phyloP scores from a whole-genome alignment of 208 protist species.

The Trypanosoma rangeli region DNA sequence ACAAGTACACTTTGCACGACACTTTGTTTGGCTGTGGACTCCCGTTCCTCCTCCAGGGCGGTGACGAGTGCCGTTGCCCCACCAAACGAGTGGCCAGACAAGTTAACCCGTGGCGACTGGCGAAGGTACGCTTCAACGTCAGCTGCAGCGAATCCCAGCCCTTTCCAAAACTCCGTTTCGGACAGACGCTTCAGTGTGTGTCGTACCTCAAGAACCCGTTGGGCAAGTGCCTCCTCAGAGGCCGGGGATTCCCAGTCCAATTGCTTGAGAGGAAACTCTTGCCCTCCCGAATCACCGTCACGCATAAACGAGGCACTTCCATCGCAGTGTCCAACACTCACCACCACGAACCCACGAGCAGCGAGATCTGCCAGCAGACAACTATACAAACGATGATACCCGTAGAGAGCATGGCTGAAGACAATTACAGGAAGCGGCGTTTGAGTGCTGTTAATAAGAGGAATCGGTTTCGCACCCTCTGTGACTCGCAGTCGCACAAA shows the following conservation, averaged over 20 bases:
- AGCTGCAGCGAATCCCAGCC: conserved; percentile 29
- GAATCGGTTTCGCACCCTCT: conserved; percentile 21
- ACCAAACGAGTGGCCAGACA: conserved; percentile 86
- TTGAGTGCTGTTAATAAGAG: conserved; percentile 40
- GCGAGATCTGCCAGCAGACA: conserved; percentile 68
- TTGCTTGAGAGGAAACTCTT: conserved; percentile 33
- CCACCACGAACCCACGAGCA: conserved; percentile 66
- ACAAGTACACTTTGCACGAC: conserved; percentile 35
- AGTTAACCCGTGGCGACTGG: conserved; percentile 26
- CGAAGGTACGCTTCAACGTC: conserved; percentile 39
- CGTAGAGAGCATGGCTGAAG: conserved; percentile 82
- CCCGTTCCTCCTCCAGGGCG: conserved; percentile 36
- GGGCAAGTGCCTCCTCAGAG: conserved; percentile 56
- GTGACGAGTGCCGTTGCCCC: conserved; percentile 59
- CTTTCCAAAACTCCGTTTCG: conserved; percentile 39
- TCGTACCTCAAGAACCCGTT: conserved; percentile 48
- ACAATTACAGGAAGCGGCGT: conserved; percentile 47
- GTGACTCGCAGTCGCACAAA: conserved; percentile 35
- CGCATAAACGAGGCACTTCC: conserved; percentile 77
- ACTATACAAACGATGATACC: conserved; percentile 65
- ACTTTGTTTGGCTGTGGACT: conserved; percentile 3
- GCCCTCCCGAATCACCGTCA: conserved; percentile 30
- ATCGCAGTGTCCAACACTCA: conserved; percentile 76
- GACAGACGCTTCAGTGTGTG: conserved; percentile 35
- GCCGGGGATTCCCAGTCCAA: conserved; percentile 37